Evolutionary conservation across 2,329 filamentous ascomycete species (phyloP).

Genomic region (Pseudocercospora macadamiae): DNA sequence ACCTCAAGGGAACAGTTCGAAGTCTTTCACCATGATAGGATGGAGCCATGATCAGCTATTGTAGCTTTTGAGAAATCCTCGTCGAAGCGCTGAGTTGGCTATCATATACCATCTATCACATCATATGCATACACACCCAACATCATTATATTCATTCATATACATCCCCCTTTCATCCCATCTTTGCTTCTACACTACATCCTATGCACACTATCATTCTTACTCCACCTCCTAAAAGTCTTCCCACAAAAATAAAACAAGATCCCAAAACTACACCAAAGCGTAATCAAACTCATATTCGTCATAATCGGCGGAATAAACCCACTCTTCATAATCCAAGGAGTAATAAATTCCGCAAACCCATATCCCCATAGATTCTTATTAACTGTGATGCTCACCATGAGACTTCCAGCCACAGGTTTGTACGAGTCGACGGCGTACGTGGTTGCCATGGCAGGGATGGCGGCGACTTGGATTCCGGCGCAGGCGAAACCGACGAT

Average conservation of each 20-base stretch:
- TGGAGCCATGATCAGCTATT: too few relatives aligned
- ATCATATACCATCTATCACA: too few relatives aligned
- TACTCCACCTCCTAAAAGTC: conserved; percentile 59
- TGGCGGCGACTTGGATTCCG: conserved; percentile 62
- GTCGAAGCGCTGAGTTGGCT: too few relatives aligned
- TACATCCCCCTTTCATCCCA: background rate
- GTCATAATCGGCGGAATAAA: conserved; percentile 63
- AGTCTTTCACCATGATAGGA: too few relatives aligned
- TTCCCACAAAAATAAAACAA: conserved; percentile 63
- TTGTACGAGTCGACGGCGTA: conserved; percentile 69
- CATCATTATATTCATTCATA: too few relatives aligned
- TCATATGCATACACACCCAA: too few relatives aligned
- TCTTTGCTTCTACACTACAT: conserved; percentile 40
- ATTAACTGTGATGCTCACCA: conserved; percentile 65
- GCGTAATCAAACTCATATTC: conserved; percentile 56
- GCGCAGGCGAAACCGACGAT: conserved; percentile 61
- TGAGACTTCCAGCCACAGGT: conserved; percentile 61
- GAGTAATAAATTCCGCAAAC: conserved; percentile 46
- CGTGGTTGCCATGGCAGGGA: conserved; percentile 61
- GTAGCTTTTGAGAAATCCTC: too few relatives aligned
- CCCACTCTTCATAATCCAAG: conserved; percentile 54
- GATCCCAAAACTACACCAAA: conserved; percentile 59
- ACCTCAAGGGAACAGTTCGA: too few relatives aligned
- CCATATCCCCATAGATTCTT: conserved; percentile 68
- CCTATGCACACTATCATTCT: conserved; percentile 58